Percentiles rank a stretch among this genome's conserved stretches.
Evolutionary conservation across 495 filamentous ascomycete genomes (phyloP).

Genomic region (Cetradonia linearis): DNA sequence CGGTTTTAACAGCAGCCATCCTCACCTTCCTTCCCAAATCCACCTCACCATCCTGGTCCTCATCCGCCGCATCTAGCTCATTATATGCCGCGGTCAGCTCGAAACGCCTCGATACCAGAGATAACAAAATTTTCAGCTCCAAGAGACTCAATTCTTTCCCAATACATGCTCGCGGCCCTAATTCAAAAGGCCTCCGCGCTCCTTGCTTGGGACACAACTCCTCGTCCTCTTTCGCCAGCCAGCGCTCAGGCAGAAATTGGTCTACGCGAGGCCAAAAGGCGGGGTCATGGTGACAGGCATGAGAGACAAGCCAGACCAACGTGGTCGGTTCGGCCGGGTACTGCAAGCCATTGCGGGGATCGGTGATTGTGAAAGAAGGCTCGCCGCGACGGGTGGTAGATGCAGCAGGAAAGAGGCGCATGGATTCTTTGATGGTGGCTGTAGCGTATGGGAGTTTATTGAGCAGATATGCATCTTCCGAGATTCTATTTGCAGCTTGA

Average conservation of each 20-base stretch:
- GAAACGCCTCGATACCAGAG: constrained; percentile 22
- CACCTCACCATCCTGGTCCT: too few relatives aligned
- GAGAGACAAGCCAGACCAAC: constrained; percentile 11
- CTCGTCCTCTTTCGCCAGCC: constrained; percentile 18
- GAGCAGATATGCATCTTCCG: constrained; percentile 22
- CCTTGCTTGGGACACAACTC: constrained; percentile 29
- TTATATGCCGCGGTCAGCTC: constrained; percentile 22
- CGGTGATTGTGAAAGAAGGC: constrained; percentile 28
- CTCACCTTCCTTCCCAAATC: neutral
- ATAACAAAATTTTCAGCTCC: constrained; percentile 34
- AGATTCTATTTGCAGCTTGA: neutral
- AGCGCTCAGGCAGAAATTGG: constrained; percentile 32
- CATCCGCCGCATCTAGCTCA: constrained; percentile 20
- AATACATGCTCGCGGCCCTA: constrained; percentile 41
- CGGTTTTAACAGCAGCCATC: neutral
- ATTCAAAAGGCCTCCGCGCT: constrained; percentile 39
- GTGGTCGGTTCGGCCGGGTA: neutral
- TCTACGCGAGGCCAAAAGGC: neutral
- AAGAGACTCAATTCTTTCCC: constrained; percentile 39
- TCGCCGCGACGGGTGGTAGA: constrained; percentile 31
- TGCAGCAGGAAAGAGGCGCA: constrained; percentile 37
- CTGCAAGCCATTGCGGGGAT: constrained; percentile 6
- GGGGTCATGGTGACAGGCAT: constrained; percentile 7
- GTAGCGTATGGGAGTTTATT: constrained; percentile 36
- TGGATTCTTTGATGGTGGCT: constrained; percentile 41